A percentile compares a stretch with the other conserved stretches of the same genome.
Conservation (phyloP, 495 filamentous ascomycete species). For the Penicillium coffeae region DNA sequence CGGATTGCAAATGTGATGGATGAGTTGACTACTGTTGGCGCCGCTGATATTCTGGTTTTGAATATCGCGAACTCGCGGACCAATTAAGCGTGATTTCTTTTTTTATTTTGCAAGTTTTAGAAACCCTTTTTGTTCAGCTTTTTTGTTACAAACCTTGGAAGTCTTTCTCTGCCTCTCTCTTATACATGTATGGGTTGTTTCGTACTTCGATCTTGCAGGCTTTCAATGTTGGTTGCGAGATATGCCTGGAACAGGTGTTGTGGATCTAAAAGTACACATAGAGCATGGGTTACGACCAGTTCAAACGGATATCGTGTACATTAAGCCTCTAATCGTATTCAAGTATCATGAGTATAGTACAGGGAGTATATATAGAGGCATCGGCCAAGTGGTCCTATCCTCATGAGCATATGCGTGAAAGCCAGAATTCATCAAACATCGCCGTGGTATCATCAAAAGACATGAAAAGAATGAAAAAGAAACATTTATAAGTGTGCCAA, state of each 20-base stretch:
- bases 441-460: slow-evolving; percentile 20
- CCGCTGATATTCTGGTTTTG: slow-evolving; percentile 82
- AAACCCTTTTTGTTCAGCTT: background rate
- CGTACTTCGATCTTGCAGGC: too few relatives aligned
- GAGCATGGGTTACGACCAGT: background rate
- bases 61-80: slow-evolving; percentile 83
- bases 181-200: too few relatives aligned
- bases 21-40: slow-evolving; percentile 71
- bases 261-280: background rate
- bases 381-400: background rate
- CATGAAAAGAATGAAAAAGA: background rate
- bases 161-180: too few relatives aligned
- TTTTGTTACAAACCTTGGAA: too few relatives aligned
- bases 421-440: slow-evolving; percentile 6
- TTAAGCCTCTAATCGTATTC: background rate
- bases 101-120: slow-evolving; percentile 16
- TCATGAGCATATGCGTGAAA: too few relatives aligned
- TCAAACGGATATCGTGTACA: background rate
- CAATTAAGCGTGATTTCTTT: slow-evolving; percentile 21
- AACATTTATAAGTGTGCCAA: too few relatives aligned
- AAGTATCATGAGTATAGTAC: background rate
- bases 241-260: too few relatives aligned
- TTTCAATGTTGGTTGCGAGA: too few relatives aligned
- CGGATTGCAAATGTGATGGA: slow-evolving; percentile 89
- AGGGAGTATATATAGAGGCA: background rate